phyloP scores from a whole-genome alignment of 1,284 basidiomycete genomes.

The Marasmius oreades region DNA sequence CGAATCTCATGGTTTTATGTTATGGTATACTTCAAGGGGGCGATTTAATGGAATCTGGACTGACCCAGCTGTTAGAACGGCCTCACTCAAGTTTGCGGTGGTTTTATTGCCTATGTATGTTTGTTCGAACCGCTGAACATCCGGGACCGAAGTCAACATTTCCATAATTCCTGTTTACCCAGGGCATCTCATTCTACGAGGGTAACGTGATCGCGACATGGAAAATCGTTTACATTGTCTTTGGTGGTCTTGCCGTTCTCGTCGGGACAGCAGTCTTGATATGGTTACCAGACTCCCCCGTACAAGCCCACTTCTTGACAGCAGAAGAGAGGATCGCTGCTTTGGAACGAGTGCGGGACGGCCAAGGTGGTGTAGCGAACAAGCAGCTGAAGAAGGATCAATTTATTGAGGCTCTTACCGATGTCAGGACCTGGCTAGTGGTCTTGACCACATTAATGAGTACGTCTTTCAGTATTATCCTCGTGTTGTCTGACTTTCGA shows the following conservation, averaged over 20 bases:
- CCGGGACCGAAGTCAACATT: not conserved
- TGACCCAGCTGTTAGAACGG: slow-evolving; percentile 40
- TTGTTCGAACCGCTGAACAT: not conserved
- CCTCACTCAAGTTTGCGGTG: slow-evolving; percentile 61
- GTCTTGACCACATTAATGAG: slow-evolving; percentile 55
- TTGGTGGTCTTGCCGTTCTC: slow-evolving; percentile 58
- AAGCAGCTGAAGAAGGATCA: slow-evolving; percentile 60
- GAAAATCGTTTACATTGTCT: slow-evolving; percentile 60
- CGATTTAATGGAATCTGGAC: not conserved
- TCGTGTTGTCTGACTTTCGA: not conserved
- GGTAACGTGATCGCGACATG: slow-evolving; percentile 47
- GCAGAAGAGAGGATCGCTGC: slow-evolving; percentile 60
- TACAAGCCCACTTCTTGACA: slow-evolving; percentile 54
- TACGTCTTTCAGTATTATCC: slow-evolving; percentile 27
- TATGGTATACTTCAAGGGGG: slow-evolving; percentile 40
- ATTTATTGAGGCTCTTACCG: slow-evolving; percentile 52
- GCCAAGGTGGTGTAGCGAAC: slow-evolving; percentile 63
- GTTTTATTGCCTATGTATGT: slow-evolving; percentile 61
- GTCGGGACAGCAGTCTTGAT: slow-evolving; percentile 55
- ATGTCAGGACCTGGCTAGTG: slow-evolving; percentile 64
- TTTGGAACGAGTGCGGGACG: slow-evolving; percentile 64
- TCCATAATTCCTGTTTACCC: not conserved
- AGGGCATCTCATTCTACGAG: slow-evolving; percentile 58
- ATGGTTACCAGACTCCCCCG: slow-evolving; percentile 65
- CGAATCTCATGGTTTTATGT: slow-evolving; percentile 68